A percentile compares a stretch with the other conserved stretches of the same genome.
phyloP scores from a whole-genome alignment of 2,329 filamentous ascomycete species.

The Ilyonectria destructans region DNA sequence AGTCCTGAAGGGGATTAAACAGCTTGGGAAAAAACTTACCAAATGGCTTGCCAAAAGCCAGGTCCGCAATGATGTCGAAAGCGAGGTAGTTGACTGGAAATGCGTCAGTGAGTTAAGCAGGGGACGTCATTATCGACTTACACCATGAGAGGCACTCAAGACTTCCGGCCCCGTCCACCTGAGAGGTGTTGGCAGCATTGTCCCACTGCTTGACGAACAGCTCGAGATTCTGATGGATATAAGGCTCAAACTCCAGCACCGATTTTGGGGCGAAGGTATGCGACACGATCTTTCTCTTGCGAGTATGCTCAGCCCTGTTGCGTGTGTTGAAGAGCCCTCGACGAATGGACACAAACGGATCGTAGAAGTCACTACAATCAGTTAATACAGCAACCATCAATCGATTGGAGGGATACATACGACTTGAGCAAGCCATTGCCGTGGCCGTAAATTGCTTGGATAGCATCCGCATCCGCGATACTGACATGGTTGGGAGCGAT shows the following conservation, averaged over 20 bases:
- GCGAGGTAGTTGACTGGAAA: conserved; percentile 64
- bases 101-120: not conserved
- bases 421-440: conserved; percentile 83
- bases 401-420: conserved; percentile 55
- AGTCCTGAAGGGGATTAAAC: no score
- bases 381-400: no score
- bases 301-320: conserved; percentile 84
- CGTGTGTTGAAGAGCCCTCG: conserved; percentile 93
- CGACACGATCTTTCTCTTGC: conserved; percentile 90
- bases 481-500: conserved; percentile 90
- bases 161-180: conserved; percentile 67
- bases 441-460: conserved; percentile 84
- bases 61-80: conserved; percentile 65
- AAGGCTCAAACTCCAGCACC: conserved; percentile 88
- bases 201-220: conserved; percentile 85
- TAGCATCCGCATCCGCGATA: conserved; percentile 84
- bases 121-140: conserved; percentile 24
- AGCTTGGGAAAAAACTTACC: conserved; percentile 29
- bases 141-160: conserved; percentile 85
- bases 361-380: conserved; percentile 82
- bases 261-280: conserved; percentile 92
- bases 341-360: conserved; percentile 90
- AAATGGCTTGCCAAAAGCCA: conserved; percentile 69
- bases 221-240: conserved; percentile 86
- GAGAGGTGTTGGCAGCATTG: conserved; percentile 70